Evolutionary conservation across 345 rosid species (phyloP), one percentile per base, ranked within the genome.

Genomic region (Arabis alpina): DNA sequence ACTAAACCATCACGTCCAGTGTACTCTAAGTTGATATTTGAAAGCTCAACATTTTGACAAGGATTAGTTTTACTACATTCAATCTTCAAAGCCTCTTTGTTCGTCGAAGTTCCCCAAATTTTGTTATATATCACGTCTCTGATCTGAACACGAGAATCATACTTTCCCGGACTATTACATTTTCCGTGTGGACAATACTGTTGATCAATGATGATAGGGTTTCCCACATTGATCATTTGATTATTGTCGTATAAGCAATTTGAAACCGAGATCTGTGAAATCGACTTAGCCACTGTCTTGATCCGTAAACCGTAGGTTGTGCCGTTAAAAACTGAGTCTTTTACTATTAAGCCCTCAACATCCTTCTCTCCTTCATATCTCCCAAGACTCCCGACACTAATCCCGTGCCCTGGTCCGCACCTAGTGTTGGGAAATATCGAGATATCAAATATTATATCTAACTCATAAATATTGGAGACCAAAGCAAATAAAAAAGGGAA

Each of bases 351-450:
- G n/a, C 75, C 61, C 2, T 70, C 3, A 0, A 76, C 66, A 39
- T 57, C 41, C 34, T 76, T 4, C 58, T 76, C 79, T 0, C 16
- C 43, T 53, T 50, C 34, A 7, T 34, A 8, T 43, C 32, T 76
- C 2, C 79, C 79, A 0, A 70, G 71, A 27, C 79, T 70, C 4
- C 79, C 79, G 0, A 76, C 79, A 70, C 75, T 76, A 8, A 76
- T 76, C 55, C 79, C 79, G 19, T 76, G 79, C 30, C 79, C 79
- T 70, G 79, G 79, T 56, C 79, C 79, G 71, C 79, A 76, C 42
- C 74, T 76, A 3, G 2, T 57, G 7, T 64, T 9, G 27, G 2
- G 23, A 19, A 19, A 19, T 19, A 19, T 19, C 23, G 27, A 53
- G 10, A 43, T 2, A 42, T 61, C 40, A 70, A 40, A 45, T 30